Evolutionary conservation across 306 rosid genomes (phyloP).

Genomic region (Rosa multiflora): DNA sequence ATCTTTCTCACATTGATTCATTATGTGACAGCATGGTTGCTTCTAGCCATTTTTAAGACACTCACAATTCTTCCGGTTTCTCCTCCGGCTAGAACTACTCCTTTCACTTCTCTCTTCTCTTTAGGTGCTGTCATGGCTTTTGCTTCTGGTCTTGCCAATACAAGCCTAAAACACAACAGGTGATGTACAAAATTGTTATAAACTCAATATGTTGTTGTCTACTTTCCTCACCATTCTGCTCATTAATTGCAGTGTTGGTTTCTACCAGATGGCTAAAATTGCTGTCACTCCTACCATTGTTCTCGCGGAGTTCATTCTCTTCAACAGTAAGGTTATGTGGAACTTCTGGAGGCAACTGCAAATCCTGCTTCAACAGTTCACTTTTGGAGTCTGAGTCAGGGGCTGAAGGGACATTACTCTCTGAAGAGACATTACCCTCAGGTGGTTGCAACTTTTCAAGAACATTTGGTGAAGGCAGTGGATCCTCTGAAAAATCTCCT

Average conservation of each 20-base stretch:
- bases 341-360: constrained; percentile 40
- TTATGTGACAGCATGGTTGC: constrained; percentile 72
- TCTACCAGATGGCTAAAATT: constrained; percentile 99
- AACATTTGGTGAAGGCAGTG: constrained; percentile 36
- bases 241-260: constrained; percentile 67
- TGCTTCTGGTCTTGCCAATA: constrained; percentile 97
- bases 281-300: constrained; percentile 97
- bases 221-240: constrained; percentile 32
- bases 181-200: neutral
- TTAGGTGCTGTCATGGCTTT: constrained; percentile 94
- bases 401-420: constrained; percentile 29
- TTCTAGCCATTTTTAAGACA: constrained; percentile 77
- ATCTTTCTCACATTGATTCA: constrained; percentile 86
- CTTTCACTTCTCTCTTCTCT: constrained; percentile 83
- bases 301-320: constrained; percentile 74
- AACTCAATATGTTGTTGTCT: neutral
- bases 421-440: constrained; percentile 38
- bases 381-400: constrained; percentile 33
- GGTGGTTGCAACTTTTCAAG: constrained; percentile 36
- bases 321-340: constrained; percentile 36
- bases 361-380: constrained; percentile 51
- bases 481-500: constrained; percentile 42
- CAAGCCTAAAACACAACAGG: constrained; percentile 93
- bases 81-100: constrained; percentile 85
- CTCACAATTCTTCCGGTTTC: constrained; percentile 76